Percentiles rank a stretch among this genome's conserved stretches.
phyloP scores from a whole-genome alignment of 139 green algal genomes.

The Closterium sp. region DNA sequence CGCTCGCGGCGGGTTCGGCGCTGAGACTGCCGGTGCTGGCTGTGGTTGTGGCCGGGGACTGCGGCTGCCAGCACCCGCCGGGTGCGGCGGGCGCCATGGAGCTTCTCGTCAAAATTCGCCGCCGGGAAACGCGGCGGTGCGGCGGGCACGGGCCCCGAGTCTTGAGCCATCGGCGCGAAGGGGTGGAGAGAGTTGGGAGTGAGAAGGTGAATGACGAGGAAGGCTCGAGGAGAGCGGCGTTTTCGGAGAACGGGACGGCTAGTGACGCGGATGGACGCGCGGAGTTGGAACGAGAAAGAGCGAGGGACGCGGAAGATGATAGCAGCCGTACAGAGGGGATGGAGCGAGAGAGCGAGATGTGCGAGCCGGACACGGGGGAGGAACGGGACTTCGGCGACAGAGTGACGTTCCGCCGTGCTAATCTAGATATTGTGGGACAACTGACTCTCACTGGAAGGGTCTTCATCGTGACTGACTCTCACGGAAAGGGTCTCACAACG shows the following conservation, averaged over 20 bases:
- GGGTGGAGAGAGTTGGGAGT: background rate
- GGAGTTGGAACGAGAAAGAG: background rate
- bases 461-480: background rate
- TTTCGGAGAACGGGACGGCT: background rate
- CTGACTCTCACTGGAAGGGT: background rate
- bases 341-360: background rate
- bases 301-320: background rate
- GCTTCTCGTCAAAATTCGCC: background rate
- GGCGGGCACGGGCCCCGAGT: background rate
- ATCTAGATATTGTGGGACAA: background rate
- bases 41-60: background rate
- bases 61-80: background rate
- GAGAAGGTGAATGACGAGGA: background rate
- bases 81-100: background rate
- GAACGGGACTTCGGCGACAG: background rate
- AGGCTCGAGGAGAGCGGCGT: background rate
- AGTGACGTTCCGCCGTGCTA: background rate
- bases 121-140: too few species aligned
- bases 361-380: background rate
- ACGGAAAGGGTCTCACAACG: background rate
- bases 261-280: background rate
- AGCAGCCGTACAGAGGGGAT: background rate
- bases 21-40: background rate
- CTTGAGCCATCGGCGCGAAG: background rate
- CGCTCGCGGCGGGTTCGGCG: background rate